Conservation (phyloP, 169 alveolate species). For the Plasmodium inui region DNA sequence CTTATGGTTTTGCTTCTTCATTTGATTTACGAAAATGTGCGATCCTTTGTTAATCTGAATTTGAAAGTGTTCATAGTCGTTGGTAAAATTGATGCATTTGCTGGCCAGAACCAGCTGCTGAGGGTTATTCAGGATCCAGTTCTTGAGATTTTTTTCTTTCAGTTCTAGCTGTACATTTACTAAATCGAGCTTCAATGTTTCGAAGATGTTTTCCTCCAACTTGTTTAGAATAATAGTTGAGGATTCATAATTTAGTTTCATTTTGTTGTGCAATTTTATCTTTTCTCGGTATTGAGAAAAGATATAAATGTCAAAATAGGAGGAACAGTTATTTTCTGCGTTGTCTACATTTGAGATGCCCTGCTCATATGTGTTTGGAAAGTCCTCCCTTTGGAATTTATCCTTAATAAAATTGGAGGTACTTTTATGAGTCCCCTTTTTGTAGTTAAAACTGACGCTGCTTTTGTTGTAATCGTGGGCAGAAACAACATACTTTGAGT, state of each 20-base stretch:
- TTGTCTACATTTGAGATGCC: not conserved
- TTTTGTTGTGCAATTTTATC: slow-evolving; percentile 41
- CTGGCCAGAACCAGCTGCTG: slow-evolving; percentile 58
- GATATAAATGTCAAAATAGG: slow-evolving; percentile 50
- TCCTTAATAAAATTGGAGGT: slow-evolving; percentile 4
- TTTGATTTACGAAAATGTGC: slow-evolving; percentile 60
- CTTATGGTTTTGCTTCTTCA: slow-evolving; percentile 60
- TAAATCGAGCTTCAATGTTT: slow-evolving; percentile 50
- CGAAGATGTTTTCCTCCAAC: slow-evolving; percentile 65
- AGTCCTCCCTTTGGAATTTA: not conserved
- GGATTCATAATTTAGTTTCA: slow-evolving; percentile 51
- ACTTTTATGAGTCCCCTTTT: not conserved
- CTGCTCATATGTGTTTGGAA: not conserved
- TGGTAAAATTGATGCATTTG: slow-evolving; percentile 67
- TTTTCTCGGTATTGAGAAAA: slow-evolving; percentile 54
- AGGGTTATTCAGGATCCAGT: slow-evolving; percentile 64
- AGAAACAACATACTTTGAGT: not conserved
- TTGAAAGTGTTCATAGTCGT: slow-evolving; percentile 69
- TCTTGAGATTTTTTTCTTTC: slow-evolving; percentile 49
- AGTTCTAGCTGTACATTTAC: slow-evolving; percentile 66
- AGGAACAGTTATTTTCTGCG: not conserved
- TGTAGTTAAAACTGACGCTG: slow-evolving; percentile 3
- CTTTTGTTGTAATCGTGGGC: slow-evolving; percentile 11
- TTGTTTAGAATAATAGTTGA: slow-evolving; percentile 56
- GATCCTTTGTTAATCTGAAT: slow-evolving; percentile 74